phyloP scores from a whole-genome alignment of 2,329 filamentous ascomycete species.

The Penicillium sp. region DNA sequence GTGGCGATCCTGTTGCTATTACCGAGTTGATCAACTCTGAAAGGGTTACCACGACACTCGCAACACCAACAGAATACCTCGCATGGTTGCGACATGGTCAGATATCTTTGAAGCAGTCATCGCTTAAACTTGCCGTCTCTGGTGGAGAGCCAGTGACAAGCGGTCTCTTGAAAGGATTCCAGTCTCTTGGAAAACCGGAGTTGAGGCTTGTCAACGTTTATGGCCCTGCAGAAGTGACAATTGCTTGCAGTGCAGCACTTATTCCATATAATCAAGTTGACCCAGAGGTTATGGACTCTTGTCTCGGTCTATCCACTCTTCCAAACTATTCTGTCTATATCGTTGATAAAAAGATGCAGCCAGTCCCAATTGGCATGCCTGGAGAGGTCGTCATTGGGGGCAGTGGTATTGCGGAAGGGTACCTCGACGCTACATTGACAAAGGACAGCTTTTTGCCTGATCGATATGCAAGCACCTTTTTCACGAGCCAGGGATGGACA shows the following conservation, averaged over 20 bases:
- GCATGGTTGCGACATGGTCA: constrained; percentile 22
- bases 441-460: constrained; percentile 18
- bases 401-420: constrained; percentile 23
- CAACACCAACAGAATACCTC: constrained; percentile 28
- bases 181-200: constrained; percentile 11
- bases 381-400: constrained; percentile 51
- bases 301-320: constrained; percentile 31
- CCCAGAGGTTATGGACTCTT: no score
- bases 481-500: constrained; percentile 18
- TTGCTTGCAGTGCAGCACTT: constrained; percentile 24
- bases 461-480: constrained; percentile 16
- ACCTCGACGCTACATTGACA: constrained; percentile 16
- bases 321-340: constrained; percentile 48
- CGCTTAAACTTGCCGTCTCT: constrained; percentile 24
- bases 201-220: constrained; percentile 33
- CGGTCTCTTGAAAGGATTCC: constrained; percentile 19
- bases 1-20: constrained; percentile 26
- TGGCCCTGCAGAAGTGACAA: constrained; percentile 35
- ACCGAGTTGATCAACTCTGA: constrained; percentile 22
- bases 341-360: constrained; percentile 44
- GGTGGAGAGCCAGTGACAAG: constrained; percentile 26
- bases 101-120: constrained; percentile 9
- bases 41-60: constrained; percentile 24
- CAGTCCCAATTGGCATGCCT: constrained; percentile 45
- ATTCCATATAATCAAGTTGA: constrained; percentile 24